A percentile compares a stretch with the other conserved stretches of the same genome.
These are phyloP conservation scores for Periglandula ipomoeae DNA, from an alignment of 2,329 filamentous ascomycete genomes.

Conservation along the genomic window DNA sequence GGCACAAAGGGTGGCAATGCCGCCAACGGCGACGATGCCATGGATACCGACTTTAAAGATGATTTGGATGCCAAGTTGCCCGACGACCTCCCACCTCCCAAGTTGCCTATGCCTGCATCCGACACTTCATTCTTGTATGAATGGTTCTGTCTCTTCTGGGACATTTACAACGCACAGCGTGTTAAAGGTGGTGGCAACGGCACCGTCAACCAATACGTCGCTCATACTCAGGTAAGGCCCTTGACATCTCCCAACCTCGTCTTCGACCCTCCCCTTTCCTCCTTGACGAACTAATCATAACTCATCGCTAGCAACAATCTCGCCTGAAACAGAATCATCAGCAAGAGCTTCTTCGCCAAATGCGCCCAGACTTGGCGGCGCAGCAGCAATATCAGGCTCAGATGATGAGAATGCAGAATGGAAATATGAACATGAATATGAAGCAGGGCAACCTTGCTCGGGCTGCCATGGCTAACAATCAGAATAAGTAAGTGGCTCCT, in stretches of 20 bases:
- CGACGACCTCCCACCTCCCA: slow-evolving; percentile 69
- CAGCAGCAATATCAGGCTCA: slow-evolving; percentile 50
- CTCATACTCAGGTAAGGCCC: slow-evolving; percentile 65
- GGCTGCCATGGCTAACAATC: slow-evolving; percentile 70
- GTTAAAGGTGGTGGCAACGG: slow-evolving; percentile 47
- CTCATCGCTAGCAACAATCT: slow-evolving; percentile 46
- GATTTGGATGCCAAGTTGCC: slow-evolving; percentile 65
- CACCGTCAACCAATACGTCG: slow-evolving; percentile 65
- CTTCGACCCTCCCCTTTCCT: background rate
- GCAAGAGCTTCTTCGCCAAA: slow-evolving; percentile 66
- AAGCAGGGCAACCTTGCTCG: slow-evolving; percentile 58
- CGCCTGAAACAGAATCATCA: slow-evolving; percentile 68
- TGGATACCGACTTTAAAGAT: slow-evolving; percentile 79
- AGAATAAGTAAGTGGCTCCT: slow-evolving; percentile 51
- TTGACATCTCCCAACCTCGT: background rate
- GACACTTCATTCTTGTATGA: slow-evolving; percentile 86
- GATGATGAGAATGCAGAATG: slow-evolving; percentile 62
- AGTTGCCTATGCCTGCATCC: slow-evolving; percentile 52
- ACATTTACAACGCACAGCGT: slow-evolving; percentile 81
- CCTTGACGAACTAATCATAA: slow-evolving; percentile 2
- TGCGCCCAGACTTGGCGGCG: slow-evolving; percentile 51
- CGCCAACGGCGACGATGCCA: slow-evolving; percentile 64
- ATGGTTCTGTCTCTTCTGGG: slow-evolving; percentile 98
- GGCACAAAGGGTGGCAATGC: slow-evolving; percentile 62
- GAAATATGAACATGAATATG: slow-evolving; percentile 47